phyloP scores from a whole-genome alignment of 1,284 basidiomycete genomes.

The Limonomyces culmigenus region DNA sequence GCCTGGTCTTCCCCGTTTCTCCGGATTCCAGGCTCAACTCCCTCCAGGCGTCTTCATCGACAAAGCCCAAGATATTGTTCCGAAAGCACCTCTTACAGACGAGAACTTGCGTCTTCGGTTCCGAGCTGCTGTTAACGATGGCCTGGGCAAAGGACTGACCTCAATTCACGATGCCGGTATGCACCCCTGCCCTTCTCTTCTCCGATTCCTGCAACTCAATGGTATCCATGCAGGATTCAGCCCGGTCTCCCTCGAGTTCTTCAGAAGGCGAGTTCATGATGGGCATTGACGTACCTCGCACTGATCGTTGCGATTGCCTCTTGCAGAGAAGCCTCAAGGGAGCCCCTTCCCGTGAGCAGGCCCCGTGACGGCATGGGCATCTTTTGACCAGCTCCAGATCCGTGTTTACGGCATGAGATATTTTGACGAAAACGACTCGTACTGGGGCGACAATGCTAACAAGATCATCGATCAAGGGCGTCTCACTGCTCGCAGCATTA shows the following conservation, averaged over 20 bases:
- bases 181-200: too few relatives aligned
- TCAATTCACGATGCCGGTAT: constrained; percentile 76
- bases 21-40: constrained; percentile 4
- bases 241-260: constrained; percentile 56
- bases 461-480: constrained; percentile 40
- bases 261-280: constrained; percentile 32
- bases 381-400: constrained; percentile 27
- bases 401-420: constrained; percentile 61
- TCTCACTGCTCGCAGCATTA: constrained; percentile 65
- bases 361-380: constrained; percentile 10
- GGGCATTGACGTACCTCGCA: constrained; percentile 5
- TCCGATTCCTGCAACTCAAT: too few relatives aligned
- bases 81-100: constrained; percentile 49
- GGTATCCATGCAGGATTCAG: too few relatives aligned
- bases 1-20: too few relatives aligned
- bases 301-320: too few relatives aligned
- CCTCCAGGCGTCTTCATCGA: constrained; percentile 48
- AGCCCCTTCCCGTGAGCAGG: constrained; percentile 37
- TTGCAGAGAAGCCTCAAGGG: constrained; percentile 37
- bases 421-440: constrained; percentile 53
- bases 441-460: constrained; percentile 55
- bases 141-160: constrained; percentile 56
- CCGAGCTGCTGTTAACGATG: constrained; percentile 45
- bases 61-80: constrained; percentile 51
- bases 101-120: constrained; percentile 48